Base-by-base conservation (phyloP, 257 asterid species). In the Solanum raphanifolium region DNA sequence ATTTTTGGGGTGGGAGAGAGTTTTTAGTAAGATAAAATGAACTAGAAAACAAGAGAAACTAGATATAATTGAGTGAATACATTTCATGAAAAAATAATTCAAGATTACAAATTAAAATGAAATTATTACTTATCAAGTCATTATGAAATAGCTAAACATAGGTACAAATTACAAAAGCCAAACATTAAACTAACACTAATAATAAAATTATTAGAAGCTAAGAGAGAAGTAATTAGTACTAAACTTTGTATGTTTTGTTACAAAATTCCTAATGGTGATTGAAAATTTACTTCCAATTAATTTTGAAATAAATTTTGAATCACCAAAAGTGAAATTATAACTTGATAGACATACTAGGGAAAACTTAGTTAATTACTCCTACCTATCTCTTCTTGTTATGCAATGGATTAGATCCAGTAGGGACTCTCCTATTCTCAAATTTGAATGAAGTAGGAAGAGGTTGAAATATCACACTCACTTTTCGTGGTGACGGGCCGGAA, bases 381-480 rank as follows among this genome's bases (percentile, higher is more conserved):
- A 83, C 31, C 27, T 32, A 71, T 60, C 62, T 58, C 69, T 83
- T 83, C 86, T 87, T 87, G 86, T 87, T 87, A 81, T 87, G 88
- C 34, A 87, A 62, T 6, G 88, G 88, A 62, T 87, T 87, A 75
- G 88, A 87, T 78, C 88, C 88, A 27, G 88, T 87, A 62, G 88
- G 88, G 83, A 74, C 85, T 60, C 83, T 87, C 52, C 88, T 83
- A 27, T 52, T 87, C 41, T 76, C 86, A 5, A 81, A 76, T 46
- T 35, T 68, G 55, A 87, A 58, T 35, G 88, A 34, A 52, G 85
- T 74, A 18, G 68, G 32, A 34, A 29, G 60, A 86, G 32, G 20
- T 9, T 48, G 73, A 86, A 73, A n/a, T 11, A 43, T 79, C 2
- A 27, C 84, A 32, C n/a, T 69, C 23, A 32, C 68, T 15, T 35